A percentile compares a stretch with the other conserved stretches of the same genome.
These are phyloP conservation scores for Colletotrichum horii DNA, from an alignment of 2,329 filamentous ascomycete species.

Conservation along the genomic window DNA sequence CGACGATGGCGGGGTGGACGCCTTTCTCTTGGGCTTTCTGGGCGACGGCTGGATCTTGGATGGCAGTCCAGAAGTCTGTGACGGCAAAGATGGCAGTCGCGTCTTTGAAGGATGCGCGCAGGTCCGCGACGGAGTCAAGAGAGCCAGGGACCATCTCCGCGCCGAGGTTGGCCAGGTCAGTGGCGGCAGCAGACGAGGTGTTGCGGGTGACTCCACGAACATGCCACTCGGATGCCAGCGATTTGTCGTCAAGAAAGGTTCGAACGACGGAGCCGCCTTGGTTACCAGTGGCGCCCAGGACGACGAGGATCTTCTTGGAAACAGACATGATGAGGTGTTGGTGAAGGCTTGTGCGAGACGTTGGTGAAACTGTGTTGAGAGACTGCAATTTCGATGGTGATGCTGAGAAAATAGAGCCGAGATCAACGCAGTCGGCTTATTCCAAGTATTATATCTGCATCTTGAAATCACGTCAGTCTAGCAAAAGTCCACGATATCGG, in stretches of 20 bases:
- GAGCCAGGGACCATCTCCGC: constrained; percentile 48
- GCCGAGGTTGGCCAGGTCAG: constrained; percentile 42
- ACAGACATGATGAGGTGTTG: not conserved
- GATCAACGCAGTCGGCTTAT: not conserved
- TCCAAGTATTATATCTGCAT: not conserved
- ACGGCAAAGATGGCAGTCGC: constrained; percentile 58
- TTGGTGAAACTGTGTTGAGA: not conserved
- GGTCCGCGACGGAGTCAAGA: constrained; percentile 41
- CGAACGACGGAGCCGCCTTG: constrained; percentile 1
- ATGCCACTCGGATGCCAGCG: not conserved
- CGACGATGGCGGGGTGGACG: constrained; percentile 31
- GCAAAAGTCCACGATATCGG: not conserved
- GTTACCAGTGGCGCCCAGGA: not conserved
- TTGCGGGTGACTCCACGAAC: constrained; percentile 54
- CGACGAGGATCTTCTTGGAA: not conserved
- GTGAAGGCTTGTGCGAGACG: not conserved
- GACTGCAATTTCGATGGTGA: not conserved
- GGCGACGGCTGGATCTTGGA: constrained; percentile 44
- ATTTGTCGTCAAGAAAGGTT: not conserved
- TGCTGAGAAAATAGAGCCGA: not conserved
- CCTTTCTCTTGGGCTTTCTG: constrained; percentile 13
- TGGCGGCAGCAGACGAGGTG: constrained; percentile 41
- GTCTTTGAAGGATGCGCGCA: constrained; percentile 45
- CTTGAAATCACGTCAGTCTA: not conserved
- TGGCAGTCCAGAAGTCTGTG: constrained; percentile 61